These are phyloP conservation scores for Podosphaera xanthii DNA, from an alignment of 2,329 filamentous ascomycete genomes.

Conservation along the genomic window DNA sequence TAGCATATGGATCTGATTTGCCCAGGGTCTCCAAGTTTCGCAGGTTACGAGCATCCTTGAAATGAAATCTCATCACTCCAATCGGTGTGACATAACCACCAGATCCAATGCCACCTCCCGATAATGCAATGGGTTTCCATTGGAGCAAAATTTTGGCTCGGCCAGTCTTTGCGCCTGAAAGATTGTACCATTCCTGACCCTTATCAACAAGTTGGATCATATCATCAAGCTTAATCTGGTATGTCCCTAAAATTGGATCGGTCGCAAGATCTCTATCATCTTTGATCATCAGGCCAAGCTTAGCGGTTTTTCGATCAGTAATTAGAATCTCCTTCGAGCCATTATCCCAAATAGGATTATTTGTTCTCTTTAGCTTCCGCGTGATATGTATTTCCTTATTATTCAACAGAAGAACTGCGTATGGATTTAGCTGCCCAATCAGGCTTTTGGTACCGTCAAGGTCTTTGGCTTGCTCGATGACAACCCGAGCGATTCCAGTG, in stretches of 20 bases:
- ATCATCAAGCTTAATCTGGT: constrained; percentile 88
- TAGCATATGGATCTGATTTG: constrained; percentile 88
- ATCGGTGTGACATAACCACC: constrained; percentile 85
- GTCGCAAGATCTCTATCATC: constrained; percentile 71
- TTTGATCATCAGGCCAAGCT: constrained; percentile 79
- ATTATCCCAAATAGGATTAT: constrained; percentile 91
- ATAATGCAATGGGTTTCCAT: constrained; percentile 85
- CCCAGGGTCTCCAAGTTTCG: constrained; percentile 88
- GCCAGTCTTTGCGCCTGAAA: constrained; percentile 59
- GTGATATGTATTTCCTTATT: constrained; percentile 76
- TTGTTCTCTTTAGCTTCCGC: constrained; percentile 85
- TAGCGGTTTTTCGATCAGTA: constrained; percentile 76
- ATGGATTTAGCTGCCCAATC: constrained; percentile 77
- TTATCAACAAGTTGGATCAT: constrained; percentile 78
- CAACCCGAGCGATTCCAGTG: constrained; percentile 84
- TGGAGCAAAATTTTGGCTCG: constrained; percentile 77
- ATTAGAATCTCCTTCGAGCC: constrained; percentile 86
- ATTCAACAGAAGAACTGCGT: constrained; percentile 71
- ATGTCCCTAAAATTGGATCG: constrained; percentile 72
- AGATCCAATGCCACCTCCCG: constrained; percentile 51
- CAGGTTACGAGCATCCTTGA: constrained; percentile 59
- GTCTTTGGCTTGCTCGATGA: constrained; percentile 88
- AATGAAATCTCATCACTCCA: constrained; percentile 85
- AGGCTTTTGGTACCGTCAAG: constrained; percentile 81
- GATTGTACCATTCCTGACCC: constrained; percentile 89